Evolutionary conservation across 2,329 filamentous ascomycete species (phyloP), one percentile per base, ranked within the genome.

Genomic region (Fusarium sp.): DNA sequence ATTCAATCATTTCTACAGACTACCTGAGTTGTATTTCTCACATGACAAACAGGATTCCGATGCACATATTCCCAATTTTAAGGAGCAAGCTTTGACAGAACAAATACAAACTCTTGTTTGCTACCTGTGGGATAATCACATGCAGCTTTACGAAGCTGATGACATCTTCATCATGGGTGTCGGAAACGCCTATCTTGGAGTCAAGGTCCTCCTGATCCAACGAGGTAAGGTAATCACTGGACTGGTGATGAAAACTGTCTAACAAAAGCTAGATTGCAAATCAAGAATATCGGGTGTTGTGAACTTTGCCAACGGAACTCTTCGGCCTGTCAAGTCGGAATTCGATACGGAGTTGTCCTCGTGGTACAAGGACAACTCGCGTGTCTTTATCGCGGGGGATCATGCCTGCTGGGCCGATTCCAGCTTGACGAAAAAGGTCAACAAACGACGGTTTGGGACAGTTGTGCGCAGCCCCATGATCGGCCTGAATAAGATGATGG

Each of bases 101-200:
- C 87, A 88, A 78, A 90, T 88, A 1, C 89, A 92, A 66, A 90
- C 95, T 65, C 83, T 98, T 13, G 89, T 95, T 7, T 89, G 87
- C 64, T 98, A 97, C 76, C 83, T 99, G 16, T 99, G 96, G 96
- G 94, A 98, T 74, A 99, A 99, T 77, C 98, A 98, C 76, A 89
- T 99, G 21, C 93, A 97, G 83, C 85, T 92, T 32, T 90, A 90
- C 53, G 82, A 91, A 4, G 85, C 87, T 0, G 89, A 90, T 8
- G 89, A 95, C 55, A 88, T 98, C 18, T 92, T 97, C 76, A 84
- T 99, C 23, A 85, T 99, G 76, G 95, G 96, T 1, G 89, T 97
- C 3, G 96, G 96, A n/a, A 91, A 93, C 73, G 93, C 96, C 3
- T 97, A 96, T 75, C 84, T 92, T 5, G 94, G 93, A 3, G 88